Base-by-base conservation (phyloP, 192 early-diverging fungal species). In the Backusella westeae region DNA sequence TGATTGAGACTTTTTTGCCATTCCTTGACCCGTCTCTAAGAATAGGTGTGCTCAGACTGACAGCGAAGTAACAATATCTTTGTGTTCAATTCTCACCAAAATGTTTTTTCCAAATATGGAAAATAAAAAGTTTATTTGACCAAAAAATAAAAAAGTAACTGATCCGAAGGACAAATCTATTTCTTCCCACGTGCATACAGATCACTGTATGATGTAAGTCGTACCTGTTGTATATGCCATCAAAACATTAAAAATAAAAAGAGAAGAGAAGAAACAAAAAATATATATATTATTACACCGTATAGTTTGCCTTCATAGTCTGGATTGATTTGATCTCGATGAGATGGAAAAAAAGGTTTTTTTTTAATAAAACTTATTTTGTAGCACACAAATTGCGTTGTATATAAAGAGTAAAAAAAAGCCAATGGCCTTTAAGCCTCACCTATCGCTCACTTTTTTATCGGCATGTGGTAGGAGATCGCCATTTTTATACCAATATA, bases 351-450 rank as follows among this genome's bases (percentile, higher is more conserved):
- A 19, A 19, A 44, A 44, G 0, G 15, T 12, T 4, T 44, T 44
- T 44, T 44, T 44, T 44, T 17, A 44, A 44, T 44, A 44, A 44
- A 44, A 44, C 12, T 17, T 14, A 44, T 63, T 63, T 63, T 26
- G 23, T 63, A 12, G 10, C 29, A 63, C 56, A 63, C 56, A 63
- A 12, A 10, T 29, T 63, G 9, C 56, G 56, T 8, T 63, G 21
- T 63, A 63, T 26, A 63, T 63, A 63, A n/a, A 49, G n/a, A 49
- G 17, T 19, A 49, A 49, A 7, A 49, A 14, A 63, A 63, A 14
- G 53, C 53, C 53, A 56, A 56, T 56, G n/a, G 53, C 53, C 53
- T 56, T 56, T 56, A 56, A 56, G 53, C 53, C 53, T 56, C 53
- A 56, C 19, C n/a, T 23, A 26, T 56, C 21, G 42, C 42, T 19